Percentiles rank a stretch among this genome's conserved stretches.
Evolutionary conservation across 2,329 filamentous ascomycete genomes (phyloP).

Genomic region (Macrophomina pseudophaseolina): DNA sequence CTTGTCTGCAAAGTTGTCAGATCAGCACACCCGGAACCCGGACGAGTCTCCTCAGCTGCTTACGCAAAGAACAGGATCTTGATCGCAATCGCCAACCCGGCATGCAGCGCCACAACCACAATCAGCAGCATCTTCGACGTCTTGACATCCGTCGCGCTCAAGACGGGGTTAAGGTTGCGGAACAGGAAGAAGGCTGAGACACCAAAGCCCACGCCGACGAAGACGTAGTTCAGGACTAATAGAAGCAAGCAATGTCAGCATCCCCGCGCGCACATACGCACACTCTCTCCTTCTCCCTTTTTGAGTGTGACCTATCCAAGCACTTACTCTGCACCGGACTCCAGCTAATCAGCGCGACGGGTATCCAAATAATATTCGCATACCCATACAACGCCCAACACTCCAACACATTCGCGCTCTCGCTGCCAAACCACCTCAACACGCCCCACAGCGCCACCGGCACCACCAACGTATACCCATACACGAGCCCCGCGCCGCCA

Average conservation of each 20-base stretch:
- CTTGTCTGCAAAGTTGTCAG: background rate
- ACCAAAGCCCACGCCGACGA: constrained; percentile 71
- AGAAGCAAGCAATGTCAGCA: constrained; percentile 5
- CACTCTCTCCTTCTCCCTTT: background rate
- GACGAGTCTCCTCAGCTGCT: constrained; percentile 34
- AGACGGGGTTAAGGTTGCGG: constrained; percentile 67
- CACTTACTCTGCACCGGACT: constrained; percentile 69
- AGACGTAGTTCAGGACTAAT: constrained; percentile 82
- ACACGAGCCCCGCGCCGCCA: constrained; percentile 86
- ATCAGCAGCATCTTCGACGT: constrained; percentile 87
- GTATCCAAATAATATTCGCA: constrained; percentile 96
- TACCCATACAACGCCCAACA: constrained; percentile 97
- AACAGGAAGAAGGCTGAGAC: constrained; percentile 46
- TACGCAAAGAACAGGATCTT: constrained; percentile 95
- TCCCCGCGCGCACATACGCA: too few species aligned
- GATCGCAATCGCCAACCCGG: constrained; percentile 89
- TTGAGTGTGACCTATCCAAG: constrained; percentile 12
- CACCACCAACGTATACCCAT: constrained; percentile 86
- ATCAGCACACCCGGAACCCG: background rate
- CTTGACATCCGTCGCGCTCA: constrained; percentile 90
- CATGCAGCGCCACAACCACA: constrained; percentile 82
- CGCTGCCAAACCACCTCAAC: constrained; percentile 93
- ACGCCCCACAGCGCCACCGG: constrained; percentile 85
- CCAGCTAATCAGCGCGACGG: constrained; percentile 90
- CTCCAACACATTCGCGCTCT: constrained; percentile 90